Evolutionary conservation across 2,329 filamentous ascomycete genomes (phyloP).

Genomic region (Emericellopsis atlantica): DNA sequence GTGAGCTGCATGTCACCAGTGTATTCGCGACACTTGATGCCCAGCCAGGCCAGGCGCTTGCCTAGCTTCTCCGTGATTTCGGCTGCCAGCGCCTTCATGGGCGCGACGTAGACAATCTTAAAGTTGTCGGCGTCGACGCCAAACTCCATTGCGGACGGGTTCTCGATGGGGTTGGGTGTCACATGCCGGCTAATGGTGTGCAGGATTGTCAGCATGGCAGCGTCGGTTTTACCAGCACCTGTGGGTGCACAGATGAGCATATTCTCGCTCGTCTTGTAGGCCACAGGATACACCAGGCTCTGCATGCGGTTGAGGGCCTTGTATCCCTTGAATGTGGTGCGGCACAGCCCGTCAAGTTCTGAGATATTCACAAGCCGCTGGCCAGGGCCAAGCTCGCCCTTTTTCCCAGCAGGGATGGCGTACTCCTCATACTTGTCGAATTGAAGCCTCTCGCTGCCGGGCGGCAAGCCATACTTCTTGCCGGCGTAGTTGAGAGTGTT

Average conservation of each 20-base stretch:
- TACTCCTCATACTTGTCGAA: conserved; percentile 80
- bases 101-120: conserved; percentile 97
- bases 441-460: conserved; percentile 60
- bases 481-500: conserved; percentile 75
- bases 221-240: conserved; percentile 97
- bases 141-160: conserved; percentile 64
- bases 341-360: conserved; percentile 80
- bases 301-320: conserved; percentile 95
- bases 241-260: conserved; percentile 98
- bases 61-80: conserved; percentile 93
- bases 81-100: conserved; percentile 96
- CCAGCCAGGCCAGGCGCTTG: conserved; percentile 85
- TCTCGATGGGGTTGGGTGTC: conserved; percentile 64
- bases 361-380: conserved; percentile 68
- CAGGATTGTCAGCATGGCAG: conserved; percentile 90
- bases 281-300: conserved; percentile 87
- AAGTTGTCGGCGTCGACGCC: conserved; percentile 76
- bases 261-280: conserved; percentile 92
- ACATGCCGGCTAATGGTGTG: conserved; percentile 83
- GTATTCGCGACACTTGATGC: conserved; percentile 81
- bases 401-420: conserved; percentile 67
- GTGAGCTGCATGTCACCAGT: conserved; percentile 99
- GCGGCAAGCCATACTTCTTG: conserved; percentile 69
- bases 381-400: conserved; percentile 59
- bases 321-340: conserved; percentile 88